Evolutionary conservation across 345 rosid species (phyloP), one percentile per base, ranked within the genome.

Genomic region (Sonneratia alba): DNA sequence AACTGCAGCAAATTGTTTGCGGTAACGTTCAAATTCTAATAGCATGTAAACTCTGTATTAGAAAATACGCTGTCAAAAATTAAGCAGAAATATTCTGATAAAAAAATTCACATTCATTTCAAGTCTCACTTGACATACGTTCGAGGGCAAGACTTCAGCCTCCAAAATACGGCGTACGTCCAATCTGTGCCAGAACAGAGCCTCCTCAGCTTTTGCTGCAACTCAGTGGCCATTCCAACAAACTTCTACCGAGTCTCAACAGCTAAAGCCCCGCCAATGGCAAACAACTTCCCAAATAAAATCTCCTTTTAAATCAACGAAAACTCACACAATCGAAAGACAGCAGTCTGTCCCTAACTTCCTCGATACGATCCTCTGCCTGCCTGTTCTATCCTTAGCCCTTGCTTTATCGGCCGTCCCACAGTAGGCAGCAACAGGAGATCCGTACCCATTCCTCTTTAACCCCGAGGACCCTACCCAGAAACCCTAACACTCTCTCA

Each of bases 331-430:
- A 57, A 74, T 76, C 71, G 72, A 75, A 75, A 47, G 63, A 48
- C 37, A 72, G 70, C 75, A 66, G 37, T 59, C 10, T 69, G 59
- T 43, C 16, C 78, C 97, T 93, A 93, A 75, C 98, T 89, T 75
- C 94, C 98, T 80, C 98, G 81, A 76, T 93, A 93, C 18, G 97
- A 91, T 71, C 98, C 97, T 89, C 98, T 82, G 36, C 98, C 98
- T 11, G 98, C 98, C 80, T 93, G 97, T 65, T 93, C 87, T 69
- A 92, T 89, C 85, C 96, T 79, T 70, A 93, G 83, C 71, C 87
- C 76, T 56, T 53, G 88, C 74, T 91, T 91, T 82, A 89, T 84
- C 68, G 94, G 91, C 68, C 92, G 98, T 74, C 94, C 96, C 75
- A 86, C 89, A 71, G 92, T 89, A 62, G 84, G 89, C 84, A 83